Percentiles rank a stretch among this genome's conserved stretches.
phyloP scores from a whole-genome alignment of 176 grass and related monocot species.

The Musa schizocarpa region DNA sequence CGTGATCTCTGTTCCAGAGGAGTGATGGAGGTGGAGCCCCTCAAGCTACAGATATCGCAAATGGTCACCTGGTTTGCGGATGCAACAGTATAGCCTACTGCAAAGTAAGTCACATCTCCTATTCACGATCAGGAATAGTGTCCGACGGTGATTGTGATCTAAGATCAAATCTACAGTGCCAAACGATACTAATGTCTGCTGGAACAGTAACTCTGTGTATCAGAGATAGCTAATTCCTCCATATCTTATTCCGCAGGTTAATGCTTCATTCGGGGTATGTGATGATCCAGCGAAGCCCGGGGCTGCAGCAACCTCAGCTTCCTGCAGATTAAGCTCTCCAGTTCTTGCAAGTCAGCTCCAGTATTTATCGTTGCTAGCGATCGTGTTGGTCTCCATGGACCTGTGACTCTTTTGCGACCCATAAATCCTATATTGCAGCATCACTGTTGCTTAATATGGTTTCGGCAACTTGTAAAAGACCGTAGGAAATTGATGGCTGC shows the following conservation, averaged over 20 bases:
- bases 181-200: not conserved
- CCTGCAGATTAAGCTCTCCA: not conserved
- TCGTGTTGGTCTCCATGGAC: not conserved
- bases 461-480: too few species aligned
- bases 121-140: not conserved
- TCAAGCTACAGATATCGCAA: constrained; percentile 60
- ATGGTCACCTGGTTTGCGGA: constrained; percentile 58
- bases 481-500: too few species aligned
- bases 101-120: constrained; percentile 24
- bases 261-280: not conserved
- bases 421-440: too few species aligned
- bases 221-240: too few species aligned
- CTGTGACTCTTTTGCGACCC: too few species aligned
- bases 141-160: too few species aligned
- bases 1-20: constrained; percentile 36
- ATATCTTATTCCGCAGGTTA: not conserved
- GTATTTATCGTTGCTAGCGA: not conserved
- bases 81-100: constrained; percentile 51
- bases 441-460: too few species aligned
- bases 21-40: constrained; percentile 58
- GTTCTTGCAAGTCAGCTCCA: not conserved
- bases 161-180: too few species aligned
- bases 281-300: not conserved
- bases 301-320: not conserved
- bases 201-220: not conserved